Evolutionary conservation across 805 yeast species (phyloP).

Genomic region (Millerozyma miso): DNA sequence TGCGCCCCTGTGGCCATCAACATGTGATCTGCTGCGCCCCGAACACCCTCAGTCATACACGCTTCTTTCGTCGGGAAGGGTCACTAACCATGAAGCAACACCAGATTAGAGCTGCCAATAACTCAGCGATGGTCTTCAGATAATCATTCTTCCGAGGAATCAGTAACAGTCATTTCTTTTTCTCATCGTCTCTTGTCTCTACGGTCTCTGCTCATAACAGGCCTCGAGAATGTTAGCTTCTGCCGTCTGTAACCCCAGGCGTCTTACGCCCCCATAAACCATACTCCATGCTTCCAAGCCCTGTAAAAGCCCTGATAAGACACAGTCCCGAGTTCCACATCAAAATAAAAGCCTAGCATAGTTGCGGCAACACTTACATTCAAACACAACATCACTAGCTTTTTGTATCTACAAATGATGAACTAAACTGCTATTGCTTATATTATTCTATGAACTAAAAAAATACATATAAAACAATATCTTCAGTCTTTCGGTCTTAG

Average conservation of each 20-base stretch:
- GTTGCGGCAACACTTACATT: too few relatives aligned
- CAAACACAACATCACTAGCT: too few relatives aligned
- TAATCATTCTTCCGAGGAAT: not conserved
- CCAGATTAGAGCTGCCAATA: not conserved
- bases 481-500: not conserved
- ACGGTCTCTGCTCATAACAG: too few relatives aligned
- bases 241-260: too few relatives aligned
- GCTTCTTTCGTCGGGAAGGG: not conserved
- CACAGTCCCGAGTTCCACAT: too few relatives aligned
- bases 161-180: not conserved
- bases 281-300: too few relatives aligned
- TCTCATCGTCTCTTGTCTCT: not conserved
- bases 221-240: too few relatives aligned
- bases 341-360: too few relatives aligned
- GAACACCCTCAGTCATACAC: not conserved
- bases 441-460: conserved; percentile 3
- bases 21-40: not conserved
- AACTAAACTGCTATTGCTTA: conserved; percentile 2
- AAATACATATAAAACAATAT: conserved; percentile 3
- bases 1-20: not conserved
- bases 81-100: not conserved
- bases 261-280: too few relatives aligned
- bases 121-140: not conserved
- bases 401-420: too few relatives aligned
- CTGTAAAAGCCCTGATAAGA: too few relatives aligned